Conservation (phyloP, 2,329 filamentous ascomycete genomes). For the Microdochium bolleyi region DNA sequence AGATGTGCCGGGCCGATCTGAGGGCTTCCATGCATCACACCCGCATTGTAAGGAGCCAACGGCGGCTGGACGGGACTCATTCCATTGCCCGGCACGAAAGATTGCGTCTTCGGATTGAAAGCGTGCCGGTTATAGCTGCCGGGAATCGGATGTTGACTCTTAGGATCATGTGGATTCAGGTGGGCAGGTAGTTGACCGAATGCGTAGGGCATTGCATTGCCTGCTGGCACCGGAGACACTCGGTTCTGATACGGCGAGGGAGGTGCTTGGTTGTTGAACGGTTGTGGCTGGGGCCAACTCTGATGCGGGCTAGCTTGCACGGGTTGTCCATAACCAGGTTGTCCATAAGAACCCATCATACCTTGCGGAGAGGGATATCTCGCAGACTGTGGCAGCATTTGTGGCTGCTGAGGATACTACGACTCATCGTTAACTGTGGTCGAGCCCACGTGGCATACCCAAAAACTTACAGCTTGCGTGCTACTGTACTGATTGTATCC, state of each 20-base stretch:
- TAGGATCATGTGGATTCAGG: slow-evolving; percentile 61
- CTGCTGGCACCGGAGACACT: slow-evolving; percentile 11
- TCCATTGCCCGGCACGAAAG: slow-evolving; percentile 66
- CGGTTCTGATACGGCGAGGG: slow-evolving; percentile 15
- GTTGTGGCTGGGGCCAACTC: slow-evolving; percentile 16
- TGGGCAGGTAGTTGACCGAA: slow-evolving; percentile 73
- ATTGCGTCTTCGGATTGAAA: slow-evolving; percentile 91
- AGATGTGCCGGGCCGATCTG: slow-evolving; percentile 44
- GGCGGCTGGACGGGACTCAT: slow-evolving; percentile 40
- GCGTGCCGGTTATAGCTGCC: slow-evolving; percentile 77
- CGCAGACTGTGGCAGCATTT: slow-evolving; percentile 16
- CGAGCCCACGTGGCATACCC: too few relatives aligned
- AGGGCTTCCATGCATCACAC: slow-evolving; percentile 42
- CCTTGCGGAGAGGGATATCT: slow-evolving; percentile 26
- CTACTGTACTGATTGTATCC: slow-evolving; percentile 37
- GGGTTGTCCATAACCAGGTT: slow-evolving; percentile 24
- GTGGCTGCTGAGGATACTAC: slow-evolving; percentile 27
- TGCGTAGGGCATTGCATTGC: slow-evolving; percentile 51
- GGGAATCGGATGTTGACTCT: slow-evolving; percentile 74
- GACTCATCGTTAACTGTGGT: not conserved
- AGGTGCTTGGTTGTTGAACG: slow-evolving; percentile 14
- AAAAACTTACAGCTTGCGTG: slow-evolving; percentile 36
- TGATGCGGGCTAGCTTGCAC: slow-evolving; percentile 23
- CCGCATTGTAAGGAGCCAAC: slow-evolving; percentile 38
- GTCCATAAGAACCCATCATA: slow-evolving; percentile 23